A percentile compares a stretch with the other conserved stretches of the same genome.
These are phyloP conservation scores for Euphrasia confusa DNA, from an alignment of 257 asterid genomes.

Conservation along the genomic window DNA sequence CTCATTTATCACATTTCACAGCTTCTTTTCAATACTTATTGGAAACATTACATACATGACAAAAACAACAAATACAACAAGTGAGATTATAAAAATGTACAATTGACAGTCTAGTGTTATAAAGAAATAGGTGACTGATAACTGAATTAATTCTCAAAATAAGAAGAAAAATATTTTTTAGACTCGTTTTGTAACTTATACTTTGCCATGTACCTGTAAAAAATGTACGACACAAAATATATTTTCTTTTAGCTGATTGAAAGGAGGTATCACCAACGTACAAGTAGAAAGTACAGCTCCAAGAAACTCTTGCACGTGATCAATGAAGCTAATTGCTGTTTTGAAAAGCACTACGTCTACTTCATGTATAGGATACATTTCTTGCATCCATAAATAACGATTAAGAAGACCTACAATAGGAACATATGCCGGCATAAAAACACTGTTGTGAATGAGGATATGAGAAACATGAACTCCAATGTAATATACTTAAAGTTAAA, in stretches of 20 bases:
- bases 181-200: slow-evolving; percentile 14
- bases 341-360: slow-evolving; percentile 66
- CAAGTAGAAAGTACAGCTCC: slow-evolving; percentile 66
- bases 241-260: slow-evolving; percentile 73
- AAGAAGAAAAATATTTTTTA: slow-evolving; percentile 21
- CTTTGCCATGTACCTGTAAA: slow-evolving; percentile 57
- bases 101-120: slow-evolving; percentile 5
- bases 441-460: slow-evolving; percentile 12
- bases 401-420: slow-evolving; percentile 76
- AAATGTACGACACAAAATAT: slow-evolving; percentile 46
- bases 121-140: slow-evolving; percentile 6
- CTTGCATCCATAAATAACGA: slow-evolving; percentile 90
- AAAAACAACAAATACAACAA: background rate
- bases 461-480: slow-evolving; percentile 4
- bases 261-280: slow-evolving; percentile 89
- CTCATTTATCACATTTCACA: slow-evolving; percentile 1
- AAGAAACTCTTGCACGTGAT: slow-evolving; percentile 90
- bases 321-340: slow-evolving; percentile 86
- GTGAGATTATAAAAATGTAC: background rate
- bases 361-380: slow-evolving; percentile 55
- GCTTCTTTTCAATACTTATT: background rate
- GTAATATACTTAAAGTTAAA: background rate
- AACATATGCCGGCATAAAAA: slow-evolving; percentile 19
- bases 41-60: background rate
- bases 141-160: slow-evolving; percentile 12